These are phyloP conservation scores for Pelargonium nanum DNA, from an alignment of 345 rosid genomes.

Conservation along the genomic window DNA sequence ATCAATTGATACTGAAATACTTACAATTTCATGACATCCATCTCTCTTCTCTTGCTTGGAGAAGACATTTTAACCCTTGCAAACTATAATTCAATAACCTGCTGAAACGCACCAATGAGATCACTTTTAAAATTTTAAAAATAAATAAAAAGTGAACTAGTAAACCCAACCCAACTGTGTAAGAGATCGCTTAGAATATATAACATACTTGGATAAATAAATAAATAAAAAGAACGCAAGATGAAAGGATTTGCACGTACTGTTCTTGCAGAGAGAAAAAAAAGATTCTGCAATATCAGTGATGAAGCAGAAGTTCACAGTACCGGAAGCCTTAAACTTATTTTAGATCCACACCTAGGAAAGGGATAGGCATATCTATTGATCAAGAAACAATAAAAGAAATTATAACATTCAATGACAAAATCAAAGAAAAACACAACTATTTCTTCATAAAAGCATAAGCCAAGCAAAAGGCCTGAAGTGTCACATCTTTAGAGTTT, in stretches of 20 bases:
- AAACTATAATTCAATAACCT: neutral
- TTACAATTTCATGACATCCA: constrained; percentile 56
- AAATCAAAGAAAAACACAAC: neutral
- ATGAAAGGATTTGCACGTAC: neutral
- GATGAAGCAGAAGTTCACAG: neutral
- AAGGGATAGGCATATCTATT: neutral
- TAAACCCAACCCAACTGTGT: too few relatives aligned
- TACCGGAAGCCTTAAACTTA: neutral
- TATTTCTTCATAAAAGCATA: neutral
- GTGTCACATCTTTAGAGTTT: too few relatives aligned
- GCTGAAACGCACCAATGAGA: neutral
- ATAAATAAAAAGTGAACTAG: too few relatives aligned
- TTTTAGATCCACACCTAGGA: neutral
- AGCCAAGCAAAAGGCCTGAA: neutral
- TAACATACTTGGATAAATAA: neutral
- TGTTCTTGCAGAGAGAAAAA: neutral
- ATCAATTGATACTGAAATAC: constrained; percentile 9
- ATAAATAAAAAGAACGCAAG: too few relatives aligned
- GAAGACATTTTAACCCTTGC: constrained; percentile 29
- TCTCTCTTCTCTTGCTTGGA: constrained; percentile 53
- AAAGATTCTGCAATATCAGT: neutral
- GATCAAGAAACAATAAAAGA: neutral
- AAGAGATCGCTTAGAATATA: too few relatives aligned
- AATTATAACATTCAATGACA: neutral
- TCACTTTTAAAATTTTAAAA: neutral